phyloP scores from a whole-genome alignment of 2,329 filamentous ascomycete species.

The Plenodomus biglobosus region DNA sequence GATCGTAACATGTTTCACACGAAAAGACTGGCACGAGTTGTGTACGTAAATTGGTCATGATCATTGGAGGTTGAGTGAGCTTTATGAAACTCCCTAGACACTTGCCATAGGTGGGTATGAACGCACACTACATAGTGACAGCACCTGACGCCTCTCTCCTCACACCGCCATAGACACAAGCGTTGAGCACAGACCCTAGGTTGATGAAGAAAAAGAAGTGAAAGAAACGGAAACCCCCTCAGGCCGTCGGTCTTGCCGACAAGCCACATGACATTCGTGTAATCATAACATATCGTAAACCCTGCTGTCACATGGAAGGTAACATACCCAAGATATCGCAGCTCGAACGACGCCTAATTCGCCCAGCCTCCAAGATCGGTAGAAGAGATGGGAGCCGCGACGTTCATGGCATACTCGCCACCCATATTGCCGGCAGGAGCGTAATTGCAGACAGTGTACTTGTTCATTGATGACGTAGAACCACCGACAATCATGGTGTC shows the following conservation, averaged over 20 bases:
- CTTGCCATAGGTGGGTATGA: background rate
- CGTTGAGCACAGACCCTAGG: conserved; percentile 1
- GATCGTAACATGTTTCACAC: background rate
- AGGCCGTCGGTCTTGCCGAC: conserved; percentile 1
- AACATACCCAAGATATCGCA: background rate
- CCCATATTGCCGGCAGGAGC: conserved; percentile 63
- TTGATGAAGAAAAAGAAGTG: background rate
- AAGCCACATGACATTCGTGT: conserved; percentile 1
- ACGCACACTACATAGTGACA: background rate
- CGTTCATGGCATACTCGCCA: conserved; percentile 57
- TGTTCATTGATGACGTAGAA: conserved; percentile 23
- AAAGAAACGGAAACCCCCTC: background rate
- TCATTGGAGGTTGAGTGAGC: background rate
- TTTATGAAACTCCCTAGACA: background rate
- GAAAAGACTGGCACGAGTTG: background rate
- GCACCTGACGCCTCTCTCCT: conserved; percentile 1
- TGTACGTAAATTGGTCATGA: background rate
- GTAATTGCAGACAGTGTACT: conserved; percentile 85
- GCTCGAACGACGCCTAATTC: conserved; percentile 24
- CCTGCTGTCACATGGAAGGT: background rate
- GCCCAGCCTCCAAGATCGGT: conserved; percentile 29
- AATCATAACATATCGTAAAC: conserved; percentile 2
- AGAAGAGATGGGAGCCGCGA: conserved; percentile 45
- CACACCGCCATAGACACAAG: background rate
- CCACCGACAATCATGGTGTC: conserved; percentile 26